Evolutionary conservation across 441 rosid genomes (phyloP), one percentile per base, ranked within the genome.

Genomic region (Pelargonium australe): DNA sequence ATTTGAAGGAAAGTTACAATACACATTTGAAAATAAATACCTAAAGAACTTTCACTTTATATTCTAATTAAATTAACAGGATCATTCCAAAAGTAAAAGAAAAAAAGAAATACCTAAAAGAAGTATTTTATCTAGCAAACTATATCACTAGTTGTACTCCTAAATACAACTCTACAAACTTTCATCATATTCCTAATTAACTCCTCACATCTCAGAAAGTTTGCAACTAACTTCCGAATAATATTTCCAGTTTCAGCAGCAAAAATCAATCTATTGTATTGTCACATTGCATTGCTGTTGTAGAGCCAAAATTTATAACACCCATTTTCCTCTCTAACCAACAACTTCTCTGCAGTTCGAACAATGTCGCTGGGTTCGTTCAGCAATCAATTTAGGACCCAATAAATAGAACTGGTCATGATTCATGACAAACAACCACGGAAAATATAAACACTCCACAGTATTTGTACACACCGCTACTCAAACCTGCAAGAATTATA

Each of bases 81-180:
- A 37, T 79, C 72, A 79, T 84, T 81, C 79, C 77, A 76, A 45
- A 34, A 45, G 31, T 20, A 20, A 20, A 20, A 20, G 23, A 51
- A 14, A 66, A 66, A 34, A 60, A 5, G 41, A 51, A 63, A 43
- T 51, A 57, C 23, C 63, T 74, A 47, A 63, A 68, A 20, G 73
- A 75, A 66, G 78, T 75, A 25, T 1, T 25, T 25, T 25, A 25
- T 25, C 31, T 25, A 25, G 31, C 31, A 25, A 25, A 25, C 31
- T 25, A 25, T 25, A 74, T 75, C 73, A 69, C 74, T 79, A 78
- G 64, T 68, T 13, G 53, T 37, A 71, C 69, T 64, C 74, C 81
- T 63, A 69, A 75, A 74, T 67, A 73, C 79, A 78, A 77, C 78
- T 73, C 85, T 81, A 83, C 85, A 79, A 73, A 65, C 78, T 80